phyloP scores from a whole-genome alignment of 768 basidiomycete species.

The Agaricus subrufescens region DNA sequence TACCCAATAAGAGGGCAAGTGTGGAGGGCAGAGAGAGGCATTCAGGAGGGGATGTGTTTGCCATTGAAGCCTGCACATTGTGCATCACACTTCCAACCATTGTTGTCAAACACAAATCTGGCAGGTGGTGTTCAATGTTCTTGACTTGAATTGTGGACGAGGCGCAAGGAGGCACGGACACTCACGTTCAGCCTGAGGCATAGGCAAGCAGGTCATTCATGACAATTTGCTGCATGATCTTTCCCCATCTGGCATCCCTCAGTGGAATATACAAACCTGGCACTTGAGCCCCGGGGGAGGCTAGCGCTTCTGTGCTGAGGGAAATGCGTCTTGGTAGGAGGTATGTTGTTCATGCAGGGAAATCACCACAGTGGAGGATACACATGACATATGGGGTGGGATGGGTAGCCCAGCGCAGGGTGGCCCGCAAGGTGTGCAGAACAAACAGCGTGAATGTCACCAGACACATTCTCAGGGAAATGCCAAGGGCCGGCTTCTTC shows the following conservation, averaged over 20 bases:
- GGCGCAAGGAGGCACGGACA: constrained; percentile 1
- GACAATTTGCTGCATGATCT: constrained; percentile 19
- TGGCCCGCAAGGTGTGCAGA: too few species aligned
- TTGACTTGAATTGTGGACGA: background rate
- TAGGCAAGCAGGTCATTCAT: constrained; percentile 47
- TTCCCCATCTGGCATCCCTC: constrained; percentile 58
- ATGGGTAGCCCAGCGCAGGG: too few species aligned
- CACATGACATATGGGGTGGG: too few species aligned
- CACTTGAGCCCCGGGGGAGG: constrained; percentile 32
- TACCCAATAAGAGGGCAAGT: constrained; percentile 31
- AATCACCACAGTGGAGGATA: too few species aligned
- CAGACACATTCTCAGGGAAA: too few species aligned
- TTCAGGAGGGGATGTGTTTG: constrained; percentile 16
- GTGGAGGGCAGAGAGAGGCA: constrained; percentile 51
- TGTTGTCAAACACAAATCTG: constrained; percentile 56
- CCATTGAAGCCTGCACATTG: constrained; percentile 18
- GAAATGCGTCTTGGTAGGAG: constrained; percentile 37
- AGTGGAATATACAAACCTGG: constrained; percentile 42
- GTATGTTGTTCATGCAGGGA: constrained; percentile 36
- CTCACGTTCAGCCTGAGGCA: constrained; percentile 44
- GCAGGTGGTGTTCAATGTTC: background rate
- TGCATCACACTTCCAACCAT: constrained; percentile 44
- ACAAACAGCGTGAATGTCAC: too few species aligned
- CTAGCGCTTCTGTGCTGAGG: constrained; percentile 34
- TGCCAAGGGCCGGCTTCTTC: too few species aligned